Conservation (phyloP, 257 asterid genomes). For the Solanum sitiens region DNA sequence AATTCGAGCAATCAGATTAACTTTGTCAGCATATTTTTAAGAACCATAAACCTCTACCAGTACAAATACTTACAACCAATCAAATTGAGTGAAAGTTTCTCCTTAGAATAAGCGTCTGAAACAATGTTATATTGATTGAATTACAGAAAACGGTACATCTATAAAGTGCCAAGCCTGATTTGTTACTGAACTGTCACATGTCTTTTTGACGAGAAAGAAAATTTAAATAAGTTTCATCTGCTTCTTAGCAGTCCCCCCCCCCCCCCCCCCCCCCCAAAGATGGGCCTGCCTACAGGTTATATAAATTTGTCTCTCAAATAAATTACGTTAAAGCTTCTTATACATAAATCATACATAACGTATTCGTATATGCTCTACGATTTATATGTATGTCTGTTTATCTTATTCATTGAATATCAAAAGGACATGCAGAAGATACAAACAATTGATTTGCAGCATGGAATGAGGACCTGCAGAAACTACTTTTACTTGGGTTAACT, state of each 20-base stretch:
- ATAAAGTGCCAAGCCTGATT: background rate
- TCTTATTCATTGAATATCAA: background rate
- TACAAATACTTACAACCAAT: background rate
- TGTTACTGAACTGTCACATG: background rate
- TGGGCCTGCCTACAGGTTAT: too few species aligned
- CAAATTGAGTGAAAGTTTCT: background rate
- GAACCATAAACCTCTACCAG: background rate
- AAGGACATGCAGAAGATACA: background rate
- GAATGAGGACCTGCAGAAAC: background rate
- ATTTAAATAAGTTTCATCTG: background rate
- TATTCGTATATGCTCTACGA: background rate
- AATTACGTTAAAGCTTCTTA: background rate
- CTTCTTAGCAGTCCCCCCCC: background rate
- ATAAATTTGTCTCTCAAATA: background rate
- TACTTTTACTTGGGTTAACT: background rate
- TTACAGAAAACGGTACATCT: background rate
- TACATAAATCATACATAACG: background rate
- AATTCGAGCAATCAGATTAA: background rate
- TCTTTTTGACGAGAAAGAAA: background rate
- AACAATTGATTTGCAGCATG: background rate
- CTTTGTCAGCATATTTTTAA: background rate
- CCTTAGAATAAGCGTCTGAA: background rate
- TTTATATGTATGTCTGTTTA: background rate
- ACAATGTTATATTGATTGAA: background rate
- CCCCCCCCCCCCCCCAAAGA: background rate